Percentiles rank a stretch among this genome's conserved stretches.
Evolutionary conservation across 768 basidiomycete species (phyloP).

Genomic region (Asterophora parasitica): DNA sequence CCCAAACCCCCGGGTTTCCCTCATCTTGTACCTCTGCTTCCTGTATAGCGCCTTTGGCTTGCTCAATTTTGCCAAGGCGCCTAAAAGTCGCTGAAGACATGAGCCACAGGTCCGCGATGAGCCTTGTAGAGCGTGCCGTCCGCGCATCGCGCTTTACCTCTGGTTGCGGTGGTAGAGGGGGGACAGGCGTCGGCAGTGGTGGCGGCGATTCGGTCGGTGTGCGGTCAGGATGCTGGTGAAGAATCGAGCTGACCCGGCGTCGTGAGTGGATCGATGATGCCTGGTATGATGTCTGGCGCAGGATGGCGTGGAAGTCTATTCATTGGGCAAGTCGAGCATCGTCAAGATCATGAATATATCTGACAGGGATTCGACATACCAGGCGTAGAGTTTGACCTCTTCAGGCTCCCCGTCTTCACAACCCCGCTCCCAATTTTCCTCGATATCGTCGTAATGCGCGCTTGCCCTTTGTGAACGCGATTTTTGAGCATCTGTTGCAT

Average conservation of each 20-base stretch:
- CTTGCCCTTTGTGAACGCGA: slow-evolving; percentile 69
- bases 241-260: slow-evolving; percentile 48
- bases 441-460: slow-evolving; percentile 70
- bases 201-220: slow-evolving; percentile 35
- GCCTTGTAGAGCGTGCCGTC: slow-evolving; percentile 53
- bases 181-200: slow-evolving; percentile 43
- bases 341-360: neutral
- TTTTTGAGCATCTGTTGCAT: slow-evolving; percentile 72
- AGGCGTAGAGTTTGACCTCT: slow-evolving; percentile 64
- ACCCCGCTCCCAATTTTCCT: slow-evolving; percentile 74
- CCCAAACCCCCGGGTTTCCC: slow-evolving; percentile 87
- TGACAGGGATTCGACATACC: slow-evolving; percentile 36
- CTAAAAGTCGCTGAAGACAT: slow-evolving; percentile 94
- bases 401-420: slow-evolving; percentile 47
- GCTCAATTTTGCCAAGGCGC: slow-evolving; percentile 82
- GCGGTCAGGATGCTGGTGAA: slow-evolving; percentile 33
- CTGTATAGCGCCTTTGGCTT: slow-evolving; percentile 85
- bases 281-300: slow-evolving; percentile 60
- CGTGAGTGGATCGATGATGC: slow-evolving; percentile 84
- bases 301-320: slow-evolving; percentile 64
- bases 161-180: slow-evolving; percentile 27
- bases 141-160: slow-evolving; percentile 36
- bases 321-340: neutral
- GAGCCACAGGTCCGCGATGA: slow-evolving; percentile 87
- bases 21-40: slow-evolving; percentile 91